phyloP scores from a whole-genome alignment of 2,329 filamentous ascomycete genomes.

The Stagonosporopsis tanaceti region DNA sequence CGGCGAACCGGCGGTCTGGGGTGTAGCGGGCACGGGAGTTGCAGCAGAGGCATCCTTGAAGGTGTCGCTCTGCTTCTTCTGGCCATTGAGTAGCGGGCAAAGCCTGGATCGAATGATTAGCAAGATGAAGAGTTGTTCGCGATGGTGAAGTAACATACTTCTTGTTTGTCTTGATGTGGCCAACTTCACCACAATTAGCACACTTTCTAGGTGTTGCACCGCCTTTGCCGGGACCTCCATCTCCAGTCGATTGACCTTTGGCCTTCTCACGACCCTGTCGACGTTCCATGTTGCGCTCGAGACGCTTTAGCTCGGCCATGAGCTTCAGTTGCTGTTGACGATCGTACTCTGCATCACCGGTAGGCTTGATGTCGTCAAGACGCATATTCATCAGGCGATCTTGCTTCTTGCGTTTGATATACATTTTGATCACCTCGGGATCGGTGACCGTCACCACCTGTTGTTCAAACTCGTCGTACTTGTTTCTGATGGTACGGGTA shows the following conservation, averaged over 20 bases:
- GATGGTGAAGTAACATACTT: conserved; percentile 66
- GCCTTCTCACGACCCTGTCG: conserved; percentile 89
- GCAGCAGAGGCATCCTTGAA: conserved; percentile 46
- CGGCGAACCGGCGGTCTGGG: conserved; percentile 20
- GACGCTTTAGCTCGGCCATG: conserved; percentile 77
- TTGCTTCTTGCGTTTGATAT: conserved; percentile 78
- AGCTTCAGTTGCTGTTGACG: conserved; percentile 69
- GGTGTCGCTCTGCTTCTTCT: conserved; percentile 49
- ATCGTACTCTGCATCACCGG: conserved; percentile 72
- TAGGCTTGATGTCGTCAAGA: conserved; percentile 70
- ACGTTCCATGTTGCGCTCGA: conserved; percentile 91
- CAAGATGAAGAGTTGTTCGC: not conserved
- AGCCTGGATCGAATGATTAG: conserved; percentile 41
- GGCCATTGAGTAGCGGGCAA: conserved; percentile 50
- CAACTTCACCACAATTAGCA: conserved; percentile 94
- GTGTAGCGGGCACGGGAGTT: conserved; percentile 28
- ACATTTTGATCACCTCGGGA: conserved; percentile 72
- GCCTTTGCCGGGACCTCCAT: conserved; percentile 54
- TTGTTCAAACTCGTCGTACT: conserved; percentile 69
- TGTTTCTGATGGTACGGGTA: conserved; percentile 70
- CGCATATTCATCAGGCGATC: conserved; percentile 76
- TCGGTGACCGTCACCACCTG: conserved; percentile 64
- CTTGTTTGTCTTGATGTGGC: conserved; percentile 99
- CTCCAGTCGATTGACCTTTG: conserved; percentile 65
- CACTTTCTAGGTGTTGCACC: conserved; percentile 79